Evolutionary conservation across 1,284 basidiomycete genomes (phyloP).

Genomic region (Microbotryum saponariae): DNA sequence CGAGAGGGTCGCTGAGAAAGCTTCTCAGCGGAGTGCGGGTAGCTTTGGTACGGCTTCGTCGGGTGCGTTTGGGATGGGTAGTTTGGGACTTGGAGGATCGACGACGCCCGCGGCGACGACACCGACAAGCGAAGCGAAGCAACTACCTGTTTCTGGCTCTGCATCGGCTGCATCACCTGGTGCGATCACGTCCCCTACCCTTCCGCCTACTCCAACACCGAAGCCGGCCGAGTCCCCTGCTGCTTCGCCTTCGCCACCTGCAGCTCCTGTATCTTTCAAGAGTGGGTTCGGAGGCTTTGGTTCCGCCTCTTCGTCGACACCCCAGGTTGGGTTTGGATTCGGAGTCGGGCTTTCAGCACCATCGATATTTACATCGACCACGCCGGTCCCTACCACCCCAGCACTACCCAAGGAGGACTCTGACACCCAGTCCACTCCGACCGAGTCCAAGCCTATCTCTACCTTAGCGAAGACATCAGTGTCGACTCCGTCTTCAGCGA

Average conservation of each 20-base stretch:
- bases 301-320: background rate
- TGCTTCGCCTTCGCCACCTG: background rate
- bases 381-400: background rate
- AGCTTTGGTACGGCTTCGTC: background rate
- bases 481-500: conserved; percentile 12
- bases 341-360: background rate
- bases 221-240: background rate
- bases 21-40: too few relatives aligned
- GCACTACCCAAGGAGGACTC: background rate
- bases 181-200: background rate
- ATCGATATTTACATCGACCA: background rate
- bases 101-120: background rate
- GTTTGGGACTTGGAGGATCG: conserved; percentile 17
- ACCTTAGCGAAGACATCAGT: background rate
- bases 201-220: background rate
- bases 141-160: conserved; percentile 1
- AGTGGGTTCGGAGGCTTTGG: conserved; percentile 2
- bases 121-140: background rate
- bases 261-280: background rate
- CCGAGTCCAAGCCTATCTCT: background rate
- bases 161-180: background rate
- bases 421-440: too few relatives aligned
- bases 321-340: conserved; percentile 2
- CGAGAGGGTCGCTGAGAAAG: background rate
- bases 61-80: conserved; percentile 14